Conservation (phyloP, 1,284 basidiomycete species). For the Ganoderma sinense region DNA sequence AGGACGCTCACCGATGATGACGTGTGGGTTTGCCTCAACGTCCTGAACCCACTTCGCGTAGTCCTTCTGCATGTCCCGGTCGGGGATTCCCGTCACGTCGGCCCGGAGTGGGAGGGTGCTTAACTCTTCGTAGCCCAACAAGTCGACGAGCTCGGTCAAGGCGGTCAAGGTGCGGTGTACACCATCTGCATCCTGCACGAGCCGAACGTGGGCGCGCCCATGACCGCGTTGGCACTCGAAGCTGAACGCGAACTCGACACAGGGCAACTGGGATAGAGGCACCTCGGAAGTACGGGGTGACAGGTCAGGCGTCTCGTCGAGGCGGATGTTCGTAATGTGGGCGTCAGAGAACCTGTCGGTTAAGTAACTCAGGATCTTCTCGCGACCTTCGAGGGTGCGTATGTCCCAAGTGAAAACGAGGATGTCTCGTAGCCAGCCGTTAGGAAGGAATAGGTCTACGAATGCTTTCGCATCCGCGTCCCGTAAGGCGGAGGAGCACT, state of each 20-base stretch:
- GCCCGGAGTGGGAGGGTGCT: conserved; percentile 19
- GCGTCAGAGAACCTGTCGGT: conserved; percentile 38
- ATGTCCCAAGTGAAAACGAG: conserved; percentile 71
- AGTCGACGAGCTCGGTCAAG: conserved; percentile 38
- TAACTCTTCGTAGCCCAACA: conserved; percentile 42
- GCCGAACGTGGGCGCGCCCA: conserved; percentile 47
- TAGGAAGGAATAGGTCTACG: conserved; percentile 47
- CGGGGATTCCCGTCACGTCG: conserved; percentile 22
- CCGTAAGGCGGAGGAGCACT: conserved; percentile 46
- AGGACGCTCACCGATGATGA: not conserved
- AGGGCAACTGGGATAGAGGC: conserved; percentile 22
- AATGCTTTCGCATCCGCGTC: conserved; percentile 44
- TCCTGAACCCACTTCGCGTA: conserved; percentile 18
- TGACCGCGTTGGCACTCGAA: conserved; percentile 49
- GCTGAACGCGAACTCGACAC: conserved; percentile 43
- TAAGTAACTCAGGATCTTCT: conserved; percentile 52
- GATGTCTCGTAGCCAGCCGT: conserved; percentile 63
- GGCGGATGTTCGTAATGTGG: conserved; percentile 36
- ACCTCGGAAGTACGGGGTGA: conserved; percentile 35
- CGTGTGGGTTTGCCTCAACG: conserved; percentile 30
- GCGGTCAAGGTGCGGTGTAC: conserved; percentile 35
- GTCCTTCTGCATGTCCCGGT: conserved; percentile 26
- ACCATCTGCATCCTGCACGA: conserved; percentile 33
- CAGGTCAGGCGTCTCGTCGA: conserved; percentile 40
- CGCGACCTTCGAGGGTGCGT: conserved; percentile 57